Base-by-base conservation (phyloP, 2,329 filamentous ascomycete species). In the Bisporella sp. region DNA sequence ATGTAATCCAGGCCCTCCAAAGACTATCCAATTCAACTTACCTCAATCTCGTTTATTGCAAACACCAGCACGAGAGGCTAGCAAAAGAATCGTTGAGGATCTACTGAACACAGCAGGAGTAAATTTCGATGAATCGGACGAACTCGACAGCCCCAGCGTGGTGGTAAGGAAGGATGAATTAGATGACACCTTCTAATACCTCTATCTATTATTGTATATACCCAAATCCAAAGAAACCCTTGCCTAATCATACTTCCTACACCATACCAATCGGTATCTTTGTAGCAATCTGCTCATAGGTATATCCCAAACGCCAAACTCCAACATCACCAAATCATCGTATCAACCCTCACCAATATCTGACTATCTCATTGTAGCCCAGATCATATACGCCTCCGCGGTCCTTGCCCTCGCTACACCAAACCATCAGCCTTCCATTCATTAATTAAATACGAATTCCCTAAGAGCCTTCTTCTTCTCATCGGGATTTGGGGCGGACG, bases 11-110 rank as follows among this genome's bases (percentile, higher is more conserved):
- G 35, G 35, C 62, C 93, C 93, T 31, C 93, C 93, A 0, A 97
- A 97, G 74, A 93, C 89, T 8, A 91, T 95, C 53, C 87, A 91
- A 62, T 95, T 95, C 66, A 84, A 86, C 42, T 70, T 95, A 45
- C 87, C 87, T 46, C 85, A 85, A 48, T 87, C 83, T 40, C 84
- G 87, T 63, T 70, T 95, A 28, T 68, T 92, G 65, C 88, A 91
- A 66, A 95, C 89, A 45, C 89, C 45, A 84, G 88, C 89, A 31
- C 79, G 85, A 49, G 87, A 93, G 67, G 89, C 89, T 4, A 91
- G 87, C 62, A 85, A 79, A 65, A 79, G 82, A 50, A 92, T 95
- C 52, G 87, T 95, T 0, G 85, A 90, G 47, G 87, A 92, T 62
- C 78, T 95, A 45, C 71, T 93, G 5, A 69, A 86, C 41, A 89